Base-by-base conservation (phyloP, 2,329 filamentous ascomycete genomes). In the Trichophyton mentagrophytes region DNA sequence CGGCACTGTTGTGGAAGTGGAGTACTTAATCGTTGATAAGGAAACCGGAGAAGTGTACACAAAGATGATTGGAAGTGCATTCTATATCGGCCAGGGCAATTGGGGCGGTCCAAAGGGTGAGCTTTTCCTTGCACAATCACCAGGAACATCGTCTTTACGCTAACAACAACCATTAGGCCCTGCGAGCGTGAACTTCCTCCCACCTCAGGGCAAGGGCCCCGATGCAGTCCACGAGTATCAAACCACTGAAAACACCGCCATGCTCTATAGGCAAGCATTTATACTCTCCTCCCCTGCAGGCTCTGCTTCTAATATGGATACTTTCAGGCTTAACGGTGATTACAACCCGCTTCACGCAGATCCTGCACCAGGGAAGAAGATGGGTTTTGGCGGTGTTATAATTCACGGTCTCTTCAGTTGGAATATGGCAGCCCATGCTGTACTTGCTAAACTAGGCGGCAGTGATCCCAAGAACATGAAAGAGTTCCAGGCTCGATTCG, bases 271-370 rank as follows among this genome's bases (percentile, higher is more conserved):
- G 75, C 80, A 72, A 69, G 73, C 61, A 53, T 38, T 7, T 20
- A 25, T 22, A 17, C 49, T 13, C 22, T 30, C 1, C 11, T 27
- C 25, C 11, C 11, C 17, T 11, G 13, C 1, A 7, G 27, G 27
- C 2, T 6, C 22, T 38, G 25, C 22, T 51, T 47, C 27, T n/a
- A 44, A 53, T 7, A 5, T n/a, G 49, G 9, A 44, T 20, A 11
- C 17, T 27, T 9, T 69, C 64, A 82, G 89, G 64, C 81, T 96
- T 58, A 96, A 95, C 68, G 90, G 90, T 66, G 91, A 96, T 77
- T 96, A 96, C 76, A 96, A 96, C 78, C 91, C 90, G 30, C 84
- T 96, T 40, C 90, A 96, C 72, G 90, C 89, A 5, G 88, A 88
- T 17, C 90, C 90, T 11, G 88, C 90, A 75, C 89, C 90, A 0